Percentiles rank a stretch among this genome's conserved stretches.
phyloP scores from a whole-genome alignment of 495 filamentous ascomycete species.

The Annulohypoxylon bovei region DNA sequence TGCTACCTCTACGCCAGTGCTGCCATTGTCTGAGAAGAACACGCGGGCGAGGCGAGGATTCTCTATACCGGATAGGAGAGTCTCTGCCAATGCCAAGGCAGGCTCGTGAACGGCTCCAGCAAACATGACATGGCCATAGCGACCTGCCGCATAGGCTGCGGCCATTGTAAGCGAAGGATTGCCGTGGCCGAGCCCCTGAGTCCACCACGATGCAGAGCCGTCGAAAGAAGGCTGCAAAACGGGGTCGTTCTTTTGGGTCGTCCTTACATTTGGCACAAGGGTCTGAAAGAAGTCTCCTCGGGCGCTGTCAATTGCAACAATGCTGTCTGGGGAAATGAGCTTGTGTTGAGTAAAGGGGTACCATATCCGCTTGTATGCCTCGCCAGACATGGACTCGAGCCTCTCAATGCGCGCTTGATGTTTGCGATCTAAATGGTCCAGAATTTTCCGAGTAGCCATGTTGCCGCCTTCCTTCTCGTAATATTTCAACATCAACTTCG shows the following conservation, averaged over 20 bases:
- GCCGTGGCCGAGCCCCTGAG: constrained; percentile 81
- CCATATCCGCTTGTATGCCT: constrained; percentile 73
- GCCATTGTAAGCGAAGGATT: constrained; percentile 72
- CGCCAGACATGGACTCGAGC: constrained; percentile 66
- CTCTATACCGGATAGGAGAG: constrained; percentile 62
- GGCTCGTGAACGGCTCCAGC: constrained; percentile 77
- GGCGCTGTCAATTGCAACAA: constrained; percentile 78
- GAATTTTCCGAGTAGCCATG: constrained; percentile 37
- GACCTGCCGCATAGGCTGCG: constrained; percentile 80
- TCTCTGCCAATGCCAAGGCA: constrained; percentile 70
- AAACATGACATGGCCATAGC: constrained; percentile 89
- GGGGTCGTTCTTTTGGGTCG: constrained; percentile 16
- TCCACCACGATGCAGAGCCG: constrained; percentile 87
- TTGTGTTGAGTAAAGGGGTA: constrained; percentile 84
- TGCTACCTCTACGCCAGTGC: constrained; percentile 80
- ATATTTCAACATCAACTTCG: constrained; percentile 66
- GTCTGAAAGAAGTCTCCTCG: constrained; percentile 79
- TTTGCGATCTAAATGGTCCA: constrained; percentile 58
- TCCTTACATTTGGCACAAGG: constrained; percentile 35
- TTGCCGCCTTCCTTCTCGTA: constrained; percentile 61
- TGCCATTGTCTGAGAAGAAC: constrained; percentile 84
- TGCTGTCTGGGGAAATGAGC: constrained; percentile 64
- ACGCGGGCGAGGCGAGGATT: constrained; percentile 71
- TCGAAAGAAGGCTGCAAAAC: constrained; percentile 73
- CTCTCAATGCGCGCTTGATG: constrained; percentile 63